Evolutionary conservation across 1,284 basidiomycete genomes (phyloP), one percentile per base, ranked within the genome.

Genomic region (Cerioporus squamosus): DNA sequence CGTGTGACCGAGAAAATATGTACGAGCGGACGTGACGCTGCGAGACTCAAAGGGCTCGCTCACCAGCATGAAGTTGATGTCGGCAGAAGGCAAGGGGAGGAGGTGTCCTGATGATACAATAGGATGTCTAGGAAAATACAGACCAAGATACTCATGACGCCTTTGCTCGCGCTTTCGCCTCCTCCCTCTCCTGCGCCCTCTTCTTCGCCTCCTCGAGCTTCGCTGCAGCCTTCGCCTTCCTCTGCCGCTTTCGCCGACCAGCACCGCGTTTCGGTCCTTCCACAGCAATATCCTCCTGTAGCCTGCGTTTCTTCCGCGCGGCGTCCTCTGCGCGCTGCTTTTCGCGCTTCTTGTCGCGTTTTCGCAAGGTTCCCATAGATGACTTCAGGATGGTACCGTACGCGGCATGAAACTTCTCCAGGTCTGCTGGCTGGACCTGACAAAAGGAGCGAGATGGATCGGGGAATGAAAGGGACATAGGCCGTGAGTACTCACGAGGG

Each of bases 331-430:
- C 80, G 38, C 86, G 84, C 40, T 81, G 79, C 74, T 94, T 95
- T 72, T 96, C 93, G 51, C 89, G 86, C 74, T 95, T 95, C 78
- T 94, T 96, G 79, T 96, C 93, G 33, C 94, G 87, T 76, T 95
- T 95, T 33, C 93, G 87, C 60, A 96, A 85, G 49, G 75, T 83
- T 3, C 51, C 24, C 82, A 96, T 88, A 2, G 86, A 86, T 1
- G 86, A 68, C 77, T 94, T 95, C 57, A 97, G 82, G 2, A 96
- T 81, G 9, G 84, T 65, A 8, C 91, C 90, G 68, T 96, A 97
- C 17, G 80, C 76, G 1, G 81, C 66, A 67, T 93, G 86, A 76
- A 96, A 97, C 63, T 81, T 80, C n/a, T 78, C 72, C 2, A 95
- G 80, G 44, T 88, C 77, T 7, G 79, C 75, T 0, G 91, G 78